phyloP scores from a whole-genome alignment of 257 asterid species.

The Ophiorrhiza pumila region DNA sequence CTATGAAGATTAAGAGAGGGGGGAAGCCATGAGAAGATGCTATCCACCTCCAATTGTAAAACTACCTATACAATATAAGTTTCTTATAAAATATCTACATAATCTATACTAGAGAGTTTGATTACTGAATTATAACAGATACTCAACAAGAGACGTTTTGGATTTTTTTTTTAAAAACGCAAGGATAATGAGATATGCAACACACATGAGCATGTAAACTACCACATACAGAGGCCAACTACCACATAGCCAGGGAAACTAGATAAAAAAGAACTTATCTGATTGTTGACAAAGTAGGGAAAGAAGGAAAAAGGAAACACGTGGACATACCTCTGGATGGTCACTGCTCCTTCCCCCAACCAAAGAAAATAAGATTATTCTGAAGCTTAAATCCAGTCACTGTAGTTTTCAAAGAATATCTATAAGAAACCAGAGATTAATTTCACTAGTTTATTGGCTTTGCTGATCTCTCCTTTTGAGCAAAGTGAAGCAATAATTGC shows the following conservation, averaged over 20 bases:
- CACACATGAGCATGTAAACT: background rate
- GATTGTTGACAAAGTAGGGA: background rate
- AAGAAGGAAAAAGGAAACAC: background rate
- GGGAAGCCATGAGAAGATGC: background rate
- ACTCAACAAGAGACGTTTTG: background rate
- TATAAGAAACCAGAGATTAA: conserved; percentile 38
- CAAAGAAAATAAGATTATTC: conserved; percentile 6
- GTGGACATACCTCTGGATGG: conserved; percentile 1
- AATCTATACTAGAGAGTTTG: background rate
- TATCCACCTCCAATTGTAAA: background rate
- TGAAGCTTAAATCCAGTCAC: background rate
- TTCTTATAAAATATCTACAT: background rate
- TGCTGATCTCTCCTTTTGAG: conserved; percentile 54
- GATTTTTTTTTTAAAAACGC: background rate
- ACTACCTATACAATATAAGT: background rate
- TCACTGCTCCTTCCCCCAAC: background rate
- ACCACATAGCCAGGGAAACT: background rate
- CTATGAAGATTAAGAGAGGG: background rate
- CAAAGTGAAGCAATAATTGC: conserved; percentile 55
- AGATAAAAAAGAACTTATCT: background rate
- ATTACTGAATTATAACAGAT: background rate
- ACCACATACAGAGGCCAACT: background rate
- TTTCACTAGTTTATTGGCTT: conserved; percentile 62
- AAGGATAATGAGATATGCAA: background rate
- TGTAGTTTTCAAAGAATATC: conserved; percentile 12